A percentile compares a stretch with the other conserved stretches of the same genome.
These are phyloP conservation scores for Bullera alba DNA, from an alignment of 768 basidiomycete genomes.

Conservation along the genomic window DNA sequence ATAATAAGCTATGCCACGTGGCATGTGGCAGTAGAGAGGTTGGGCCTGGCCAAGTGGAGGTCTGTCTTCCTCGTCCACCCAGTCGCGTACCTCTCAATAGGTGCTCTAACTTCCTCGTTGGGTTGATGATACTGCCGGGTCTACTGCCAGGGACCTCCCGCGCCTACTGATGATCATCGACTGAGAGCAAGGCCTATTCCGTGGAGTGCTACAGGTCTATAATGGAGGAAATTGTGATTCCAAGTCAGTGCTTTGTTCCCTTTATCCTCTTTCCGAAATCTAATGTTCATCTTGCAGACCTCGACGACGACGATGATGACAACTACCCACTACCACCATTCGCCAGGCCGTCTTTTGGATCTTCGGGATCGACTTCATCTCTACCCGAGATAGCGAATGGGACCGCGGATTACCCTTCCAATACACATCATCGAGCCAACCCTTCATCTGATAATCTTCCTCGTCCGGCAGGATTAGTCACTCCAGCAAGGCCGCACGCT, in stretches of 20 bases:
- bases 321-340: conserved; percentile 13
- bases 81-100: too few species aligned
- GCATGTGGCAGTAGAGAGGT: too few species aligned
- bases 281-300: too few species aligned
- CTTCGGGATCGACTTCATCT: conserved; percentile 11
- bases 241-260: conserved; percentile 8
- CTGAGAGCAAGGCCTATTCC: not conserved
- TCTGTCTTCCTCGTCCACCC: too few species aligned
- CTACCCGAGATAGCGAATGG: conserved; percentile 13
- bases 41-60: too few species aligned
- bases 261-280: not conserved
- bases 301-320: conserved; percentile 21
- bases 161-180: too few species aligned
- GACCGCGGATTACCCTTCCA: not conserved
- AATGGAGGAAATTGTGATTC: conserved; percentile 22
- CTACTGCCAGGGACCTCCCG: too few species aligned
- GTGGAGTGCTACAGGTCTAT: not conserved
- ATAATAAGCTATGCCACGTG: too few species aligned
- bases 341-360: conserved; percentile 13
- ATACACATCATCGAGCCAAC: conserved; percentile 8
- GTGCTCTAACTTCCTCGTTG: too few species aligned
- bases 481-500: conserved; percentile 18
- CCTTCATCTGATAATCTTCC: conserved; percentile 12
- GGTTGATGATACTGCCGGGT: too few species aligned
- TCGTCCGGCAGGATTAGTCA: conserved; percentile 3